These are phyloP conservation scores for Eucalyptus cladocalyx DNA, from an alignment of 345 rosid species.

Conservation along the genomic window DNA sequence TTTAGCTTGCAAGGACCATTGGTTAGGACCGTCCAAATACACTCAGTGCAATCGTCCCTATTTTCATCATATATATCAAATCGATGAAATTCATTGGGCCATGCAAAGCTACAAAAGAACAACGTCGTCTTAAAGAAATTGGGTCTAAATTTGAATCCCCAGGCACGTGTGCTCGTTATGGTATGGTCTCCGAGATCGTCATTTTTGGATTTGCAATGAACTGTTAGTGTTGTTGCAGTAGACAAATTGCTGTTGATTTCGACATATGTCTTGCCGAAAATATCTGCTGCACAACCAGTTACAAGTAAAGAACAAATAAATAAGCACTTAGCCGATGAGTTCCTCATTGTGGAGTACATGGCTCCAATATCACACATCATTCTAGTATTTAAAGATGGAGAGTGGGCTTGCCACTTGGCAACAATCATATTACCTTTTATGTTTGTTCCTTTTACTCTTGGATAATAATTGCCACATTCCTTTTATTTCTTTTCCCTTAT, in stretches of 20 bases:
- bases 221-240: background rate
- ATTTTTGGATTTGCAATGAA: background rate
- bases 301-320: background rate
- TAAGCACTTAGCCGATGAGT: background rate
- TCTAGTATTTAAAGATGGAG: background rate
- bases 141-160: background rate
- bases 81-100: background rate
- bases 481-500: no score
- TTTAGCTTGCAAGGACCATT: background rate
- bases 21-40: background rate
- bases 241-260: background rate
- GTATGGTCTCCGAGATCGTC: background rate
- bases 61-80: background rate
- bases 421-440: background rate
- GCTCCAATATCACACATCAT: background rate
- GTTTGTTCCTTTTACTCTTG: background rate
- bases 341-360: background rate
- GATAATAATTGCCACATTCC: background rate
- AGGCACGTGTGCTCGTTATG: background rate
- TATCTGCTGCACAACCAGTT: background rate
- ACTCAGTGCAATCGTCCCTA: background rate
- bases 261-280: background rate
- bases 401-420: background rate
- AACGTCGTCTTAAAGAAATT: background rate
- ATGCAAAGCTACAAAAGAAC: background rate